phyloP scores from a whole-genome alignment of 202 grass and related monocot genomes.

The Schoenoplectus tabernaemontani region DNA sequence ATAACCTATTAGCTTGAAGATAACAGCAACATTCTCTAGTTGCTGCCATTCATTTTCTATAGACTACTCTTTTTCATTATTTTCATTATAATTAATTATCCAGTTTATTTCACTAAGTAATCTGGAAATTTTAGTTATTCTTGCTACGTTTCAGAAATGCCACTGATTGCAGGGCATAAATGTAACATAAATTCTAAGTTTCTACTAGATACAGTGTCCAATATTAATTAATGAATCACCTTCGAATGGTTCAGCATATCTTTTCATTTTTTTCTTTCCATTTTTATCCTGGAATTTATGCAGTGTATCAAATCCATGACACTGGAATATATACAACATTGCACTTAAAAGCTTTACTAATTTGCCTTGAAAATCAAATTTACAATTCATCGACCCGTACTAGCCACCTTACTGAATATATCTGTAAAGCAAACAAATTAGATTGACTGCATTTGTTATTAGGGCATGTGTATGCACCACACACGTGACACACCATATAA shows the following conservation, averaged over 20 bases:
- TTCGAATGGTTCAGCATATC: neutral
- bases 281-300: neutral
- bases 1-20: neutral
- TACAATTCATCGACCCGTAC: neutral
- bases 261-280: neutral
- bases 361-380: neutral
- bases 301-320: neutral
- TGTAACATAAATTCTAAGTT: neutral
- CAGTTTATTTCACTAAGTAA: neutral
- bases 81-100: neutral
- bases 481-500: neutral
- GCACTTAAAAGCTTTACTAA: neutral
- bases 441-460: neutral
- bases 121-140: neutral
- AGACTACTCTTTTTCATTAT: neutral
- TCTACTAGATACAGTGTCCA: neutral
- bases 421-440: neutral
- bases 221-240: neutral
- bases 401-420: neutral
- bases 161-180: neutral
- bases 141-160: neutral
- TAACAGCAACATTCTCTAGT: neutral
- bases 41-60: neutral
- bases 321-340: neutral
- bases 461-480: neutral